phyloP scores from a whole-genome alignment of 192 early-diverging fungal genomes.

The Backusella liffmaniae region DNA sequence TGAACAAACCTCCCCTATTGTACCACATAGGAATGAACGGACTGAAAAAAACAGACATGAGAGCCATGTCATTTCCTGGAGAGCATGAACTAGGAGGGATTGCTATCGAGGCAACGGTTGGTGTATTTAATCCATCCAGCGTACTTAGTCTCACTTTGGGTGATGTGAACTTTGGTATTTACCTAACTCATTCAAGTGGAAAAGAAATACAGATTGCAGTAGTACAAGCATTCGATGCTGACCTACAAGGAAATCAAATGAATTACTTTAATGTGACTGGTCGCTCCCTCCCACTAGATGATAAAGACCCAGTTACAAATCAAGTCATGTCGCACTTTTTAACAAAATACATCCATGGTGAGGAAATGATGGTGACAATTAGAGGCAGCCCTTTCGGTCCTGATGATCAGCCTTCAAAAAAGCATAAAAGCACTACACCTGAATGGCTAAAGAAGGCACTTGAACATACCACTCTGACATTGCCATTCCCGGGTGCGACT shows the following conservation, averaged over 20 bases:
- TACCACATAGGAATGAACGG: constrained; percentile 34
- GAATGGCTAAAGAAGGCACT: constrained; percentile 33
- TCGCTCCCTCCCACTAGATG: constrained; percentile 17
- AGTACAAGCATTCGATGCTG: constrained; percentile 24
- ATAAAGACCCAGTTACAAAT: constrained; percentile 1
- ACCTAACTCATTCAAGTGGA: constrained; percentile 14
- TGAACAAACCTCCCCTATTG: not conserved
- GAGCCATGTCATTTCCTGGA: constrained; percentile 26
- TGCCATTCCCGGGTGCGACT: constrained; percentile 36
- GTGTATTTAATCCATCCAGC: constrained; percentile 36
- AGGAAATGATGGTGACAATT: constrained; percentile 21
- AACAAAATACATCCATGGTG: constrained; percentile 30
- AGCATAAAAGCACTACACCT: constrained; percentile 3
- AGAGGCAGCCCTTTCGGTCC: constrained; percentile 27
- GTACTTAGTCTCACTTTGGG: constrained; percentile 32
- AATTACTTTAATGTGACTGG: constrained; percentile 33
- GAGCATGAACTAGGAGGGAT: constrained; percentile 35
- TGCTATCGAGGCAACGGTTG: constrained; percentile 12
- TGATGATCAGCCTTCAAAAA: constrained; percentile 11
- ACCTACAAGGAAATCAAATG: constrained; percentile 21
- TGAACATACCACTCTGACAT: constrained; percentile 9
- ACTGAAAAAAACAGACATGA: constrained; percentile 26
- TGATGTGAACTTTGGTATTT: constrained; percentile 39
- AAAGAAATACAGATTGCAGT: constrained; percentile 32
- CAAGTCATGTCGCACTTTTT: constrained; percentile 23